Evolutionary conservation across 495 filamentous ascomycete species (phyloP).

Genomic region (Daldinia vernicosa): DNA sequence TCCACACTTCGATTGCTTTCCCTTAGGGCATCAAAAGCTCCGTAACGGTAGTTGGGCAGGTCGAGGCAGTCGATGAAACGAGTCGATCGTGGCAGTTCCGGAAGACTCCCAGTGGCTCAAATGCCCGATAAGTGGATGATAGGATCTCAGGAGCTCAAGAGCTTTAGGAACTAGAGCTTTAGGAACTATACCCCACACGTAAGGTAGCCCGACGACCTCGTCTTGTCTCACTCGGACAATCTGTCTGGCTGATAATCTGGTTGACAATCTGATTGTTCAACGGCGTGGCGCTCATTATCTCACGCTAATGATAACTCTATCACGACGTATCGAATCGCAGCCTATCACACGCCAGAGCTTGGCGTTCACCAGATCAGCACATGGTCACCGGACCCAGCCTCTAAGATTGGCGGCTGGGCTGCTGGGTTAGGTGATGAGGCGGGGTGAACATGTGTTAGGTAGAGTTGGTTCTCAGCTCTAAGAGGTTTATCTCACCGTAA

Average conservation of each 20-base stretch:
- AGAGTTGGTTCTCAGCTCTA: not conserved
- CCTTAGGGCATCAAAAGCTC: conserved; percentile 2
- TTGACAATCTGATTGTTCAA: conserved; percentile 11
- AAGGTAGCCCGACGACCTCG: conserved; percentile 14
- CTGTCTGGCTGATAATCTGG: not conserved
- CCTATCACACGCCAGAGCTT: conserved; percentile 30
- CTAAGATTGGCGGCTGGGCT: conserved; percentile 1
- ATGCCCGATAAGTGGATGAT: not conserved
- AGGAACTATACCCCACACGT: conserved; percentile 36
- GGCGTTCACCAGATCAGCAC: conserved; percentile 22
- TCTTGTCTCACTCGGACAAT: conserved; percentile 2
- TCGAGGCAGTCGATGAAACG: conserved; percentile 11
- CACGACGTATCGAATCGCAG: conserved; percentile 13
- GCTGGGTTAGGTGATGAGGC: conserved; percentile 4
- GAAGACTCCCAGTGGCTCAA: conserved; percentile 17
- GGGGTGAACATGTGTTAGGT: conserved; percentile 17
- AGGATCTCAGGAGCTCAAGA: not conserved
- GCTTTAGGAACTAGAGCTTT: not conserved
- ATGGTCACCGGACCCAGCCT: conserved; percentile 29
- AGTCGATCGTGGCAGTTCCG: conserved; percentile 29
- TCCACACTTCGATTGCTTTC: conserved; percentile 9
- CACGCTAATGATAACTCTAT: conserved; percentile 31
- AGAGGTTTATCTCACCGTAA: not conserved
- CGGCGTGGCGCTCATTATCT: conserved; percentile 39
- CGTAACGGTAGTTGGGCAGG: conserved; percentile 22